Base-by-base conservation (phyloP, 768 basidiomycete genomes). In the Boletus huronensis region DNA sequence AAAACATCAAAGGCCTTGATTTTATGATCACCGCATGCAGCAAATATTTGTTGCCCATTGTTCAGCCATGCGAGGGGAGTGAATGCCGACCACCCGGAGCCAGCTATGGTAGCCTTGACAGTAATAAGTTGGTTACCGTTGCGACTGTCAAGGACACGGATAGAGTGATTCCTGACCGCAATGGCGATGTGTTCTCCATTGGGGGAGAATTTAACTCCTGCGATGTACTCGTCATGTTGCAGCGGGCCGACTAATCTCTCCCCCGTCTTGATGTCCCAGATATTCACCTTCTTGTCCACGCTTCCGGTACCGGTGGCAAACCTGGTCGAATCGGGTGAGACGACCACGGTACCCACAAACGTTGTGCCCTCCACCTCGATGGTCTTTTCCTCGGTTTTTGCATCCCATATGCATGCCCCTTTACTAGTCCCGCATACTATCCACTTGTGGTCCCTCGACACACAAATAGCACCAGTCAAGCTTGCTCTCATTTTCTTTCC, bases 31-130 rank as follows among this genome's bases (percentile, higher is more conserved):
- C 16, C 14, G 16, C 19, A 40, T 10, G 3, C 23, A 10, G 10
- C 44, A 17, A 55, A 28, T 1, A 55, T 16, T 21, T 9, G n/a
- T 6, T 53, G 23, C 8, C 43, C 9, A 6, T 35, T 13, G 7
- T 8, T 1, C 0, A 32, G 32, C 54, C 54, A 53, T 3, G 19
- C 54, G 19, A 53, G 36, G 5, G 50, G 35, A 16, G 28, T 43
- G 0, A n/a, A 11, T 14, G 11, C 1, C 1, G 6, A 1, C 17
- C 17, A n/a, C 1, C 0, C 0, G n/a, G n/a, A n/a, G n/a, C n/a
- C n/a, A 3, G 17, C 6, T 19, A 36, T 17, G 2, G 3, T 3
- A 4, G 28, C 32, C 0, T 34, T 1, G 32, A 49, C 41, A 14
- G 32, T 23, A 14, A 50, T 11, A n/a, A 59, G 43, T 5, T 41